Percentiles rank a stretch among this genome's conserved stretches.
phyloP scores from a whole-genome alignment of 306 rosid species.

The Abrus pulchellus region DNA sequence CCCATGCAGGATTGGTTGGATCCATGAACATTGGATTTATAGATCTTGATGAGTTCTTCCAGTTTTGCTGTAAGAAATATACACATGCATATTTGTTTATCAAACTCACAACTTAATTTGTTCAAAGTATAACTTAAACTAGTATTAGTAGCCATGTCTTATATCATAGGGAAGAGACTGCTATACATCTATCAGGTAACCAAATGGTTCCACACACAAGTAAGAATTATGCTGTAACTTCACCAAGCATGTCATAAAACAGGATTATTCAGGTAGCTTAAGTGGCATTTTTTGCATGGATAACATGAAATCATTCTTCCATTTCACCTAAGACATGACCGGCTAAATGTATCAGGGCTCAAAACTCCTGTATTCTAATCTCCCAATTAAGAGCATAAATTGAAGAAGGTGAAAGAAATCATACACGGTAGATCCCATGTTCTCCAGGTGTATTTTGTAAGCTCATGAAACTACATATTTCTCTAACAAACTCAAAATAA shows the following conservation, averaged over 20 bases:
- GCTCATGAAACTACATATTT: too few relatives aligned
- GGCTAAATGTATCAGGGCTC: too few relatives aligned
- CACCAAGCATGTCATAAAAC: neutral
- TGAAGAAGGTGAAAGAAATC: too few relatives aligned
- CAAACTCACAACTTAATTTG: conserved; percentile 31
- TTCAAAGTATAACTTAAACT: conserved; percentile 39
- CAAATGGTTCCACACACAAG: neutral
- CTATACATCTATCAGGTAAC: neutral
- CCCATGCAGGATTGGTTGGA: conserved; percentile 97
- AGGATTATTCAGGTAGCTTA: too few relatives aligned
- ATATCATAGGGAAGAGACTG: neutral
- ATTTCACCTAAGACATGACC: too few relatives aligned
- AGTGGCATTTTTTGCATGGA: too few relatives aligned
- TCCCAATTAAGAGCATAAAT: too few relatives aligned
- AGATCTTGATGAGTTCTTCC: conserved; percentile 76
- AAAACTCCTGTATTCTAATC: too few relatives aligned
- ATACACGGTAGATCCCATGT: too few relatives aligned
- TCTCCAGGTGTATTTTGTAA: too few relatives aligned
- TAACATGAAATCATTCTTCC: too few relatives aligned
- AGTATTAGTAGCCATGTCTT: neutral
- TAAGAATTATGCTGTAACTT: conserved; percentile 9
- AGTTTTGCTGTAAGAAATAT: conserved; percentile 65
- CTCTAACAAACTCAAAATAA: too few relatives aligned
- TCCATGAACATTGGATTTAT: conserved; percentile 92
- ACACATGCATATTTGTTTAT: conserved; percentile 12